phyloP scores from a whole-genome alignment of 2,329 filamentous ascomycete genomes.

The Hypoxylon sp. region DNA sequence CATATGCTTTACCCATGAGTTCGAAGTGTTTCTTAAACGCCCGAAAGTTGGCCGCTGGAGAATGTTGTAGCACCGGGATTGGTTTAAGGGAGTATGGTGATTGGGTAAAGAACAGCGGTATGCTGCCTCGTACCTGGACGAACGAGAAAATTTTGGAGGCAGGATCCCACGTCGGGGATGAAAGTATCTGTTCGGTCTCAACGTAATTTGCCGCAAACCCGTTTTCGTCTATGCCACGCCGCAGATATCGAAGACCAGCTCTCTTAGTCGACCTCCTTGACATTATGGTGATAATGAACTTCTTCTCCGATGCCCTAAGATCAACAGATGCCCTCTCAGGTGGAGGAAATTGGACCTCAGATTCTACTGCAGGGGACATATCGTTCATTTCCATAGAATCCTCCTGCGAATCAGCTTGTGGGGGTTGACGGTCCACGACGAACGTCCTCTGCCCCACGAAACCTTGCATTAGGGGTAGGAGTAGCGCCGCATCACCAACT shows the following conservation, averaged over 20 bases:
- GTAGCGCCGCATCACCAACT: slow-evolving; percentile 75
- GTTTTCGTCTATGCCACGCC: slow-evolving; percentile 89
- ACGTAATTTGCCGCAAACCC: slow-evolving; percentile 91
- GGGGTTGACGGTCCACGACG: slow-evolving; percentile 72
- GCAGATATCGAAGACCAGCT: slow-evolving; percentile 88
- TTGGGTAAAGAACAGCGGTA: slow-evolving; percentile 95
- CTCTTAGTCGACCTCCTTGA: slow-evolving; percentile 89
- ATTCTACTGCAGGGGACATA: slow-evolving; percentile 38
- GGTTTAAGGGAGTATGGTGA: slow-evolving; percentile 94
- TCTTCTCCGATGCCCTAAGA: slow-evolving; percentile 61
- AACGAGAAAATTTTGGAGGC: slow-evolving; percentile 80
- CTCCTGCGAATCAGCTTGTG: slow-evolving; percentile 61
- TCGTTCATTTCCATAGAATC: slow-evolving; percentile 50
- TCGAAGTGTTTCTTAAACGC: slow-evolving; percentile 86
- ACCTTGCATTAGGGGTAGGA: slow-evolving; percentile 89
- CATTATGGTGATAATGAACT: slow-evolving; percentile 86
- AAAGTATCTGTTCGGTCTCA: slow-evolving; percentile 95
- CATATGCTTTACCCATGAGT: slow-evolving; percentile 76
- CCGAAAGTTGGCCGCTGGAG: slow-evolving; percentile 78
- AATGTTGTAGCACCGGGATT: slow-evolving; percentile 83
- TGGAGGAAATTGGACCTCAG: slow-evolving; percentile 31
- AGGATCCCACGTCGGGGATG: slow-evolving; percentile 73
- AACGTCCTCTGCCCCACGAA: slow-evolving; percentile 92
- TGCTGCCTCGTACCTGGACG: slow-evolving; percentile 88
- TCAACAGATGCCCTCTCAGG: slow-evolving; percentile 46